Conservation (phyloP, 2,329 filamentous ascomycete species). For the Sclerotinia trifoliorum region DNA sequence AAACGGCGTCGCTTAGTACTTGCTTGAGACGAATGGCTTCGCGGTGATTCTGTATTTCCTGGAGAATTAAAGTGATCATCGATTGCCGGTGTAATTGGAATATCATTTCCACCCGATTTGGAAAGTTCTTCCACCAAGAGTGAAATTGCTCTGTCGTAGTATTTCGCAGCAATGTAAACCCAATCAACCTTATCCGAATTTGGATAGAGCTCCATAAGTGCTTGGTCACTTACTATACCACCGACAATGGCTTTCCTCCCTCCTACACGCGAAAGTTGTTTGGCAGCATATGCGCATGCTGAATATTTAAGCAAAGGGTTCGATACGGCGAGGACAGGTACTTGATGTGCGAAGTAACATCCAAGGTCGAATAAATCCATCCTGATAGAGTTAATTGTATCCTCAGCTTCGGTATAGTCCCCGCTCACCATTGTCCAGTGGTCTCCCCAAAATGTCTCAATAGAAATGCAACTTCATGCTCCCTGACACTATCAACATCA, state of each 20-base stretch:
- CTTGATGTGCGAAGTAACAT: slow-evolving; percentile 59
- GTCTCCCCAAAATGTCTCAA: slow-evolving; percentile 60
- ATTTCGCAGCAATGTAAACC: slow-evolving; percentile 59
- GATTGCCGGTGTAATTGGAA: slow-evolving; percentile 38
- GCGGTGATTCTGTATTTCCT: slow-evolving; percentile 33
- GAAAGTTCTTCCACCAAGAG: slow-evolving; percentile 45
- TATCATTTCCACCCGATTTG: slow-evolving; percentile 33
- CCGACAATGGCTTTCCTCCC: slow-evolving; percentile 51
- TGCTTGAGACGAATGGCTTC: slow-evolving; percentile 32
- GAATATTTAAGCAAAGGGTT: slow-evolving; percentile 51
- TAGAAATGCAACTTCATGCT: slow-evolving; percentile 59
- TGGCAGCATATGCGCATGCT: slow-evolving; percentile 60
- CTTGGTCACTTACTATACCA: slow-evolving; percentile 48
- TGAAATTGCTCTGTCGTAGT: slow-evolving; percentile 58
- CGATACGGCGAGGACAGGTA: slow-evolving; percentile 55
- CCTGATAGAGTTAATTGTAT: slow-evolving; percentile 38
- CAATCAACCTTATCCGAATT: slow-evolving; percentile 50
- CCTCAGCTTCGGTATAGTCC: not conserved
- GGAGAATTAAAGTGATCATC: slow-evolving; percentile 34
- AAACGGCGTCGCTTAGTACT: slow-evolving; percentile 44
- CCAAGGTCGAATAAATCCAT: slow-evolving; percentile 56
- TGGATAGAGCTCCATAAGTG: slow-evolving; percentile 53
- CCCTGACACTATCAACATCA: slow-evolving; percentile 41
- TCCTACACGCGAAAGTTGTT: slow-evolving; percentile 56
- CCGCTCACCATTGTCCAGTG: slow-evolving; percentile 54